A percentile compares a stretch with the other conserved stretches of the same genome.
Conservation (phyloP, 495 filamentous ascomycete species). For the Mytilinidion resinicola region DNA sequence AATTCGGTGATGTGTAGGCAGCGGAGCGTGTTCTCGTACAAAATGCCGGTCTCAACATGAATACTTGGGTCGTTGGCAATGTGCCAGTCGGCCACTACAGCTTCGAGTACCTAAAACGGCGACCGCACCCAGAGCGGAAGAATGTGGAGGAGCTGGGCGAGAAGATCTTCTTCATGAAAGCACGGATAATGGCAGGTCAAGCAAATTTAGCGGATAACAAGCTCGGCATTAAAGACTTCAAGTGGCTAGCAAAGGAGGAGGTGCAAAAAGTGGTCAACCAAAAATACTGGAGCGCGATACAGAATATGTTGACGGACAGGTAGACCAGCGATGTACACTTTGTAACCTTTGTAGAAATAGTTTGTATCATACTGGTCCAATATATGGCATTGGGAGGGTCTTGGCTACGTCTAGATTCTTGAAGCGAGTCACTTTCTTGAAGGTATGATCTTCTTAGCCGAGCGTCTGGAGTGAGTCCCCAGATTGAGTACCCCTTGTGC, state of each 20-base stretch:
- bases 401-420: too few species aligned
- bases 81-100: slow-evolving; percentile 79
- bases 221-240: slow-evolving; percentile 70
- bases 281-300: slow-evolving; percentile 65
- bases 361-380: background rate
- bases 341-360: background rate
- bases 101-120: slow-evolving; percentile 40
- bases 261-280: slow-evolving; percentile 54
- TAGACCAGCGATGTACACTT: slow-evolving; percentile 31
- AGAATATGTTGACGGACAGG: slow-evolving; percentile 72
- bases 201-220: slow-evolving; percentile 68
- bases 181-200: slow-evolving; percentile 93
- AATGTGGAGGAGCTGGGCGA: slow-evolving; percentile 44
- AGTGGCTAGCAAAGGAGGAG: slow-evolving; percentile 90
- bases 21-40: slow-evolving; percentile 71
- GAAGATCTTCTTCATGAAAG: slow-evolving; percentile 95
- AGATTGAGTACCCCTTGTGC: too few species aligned
- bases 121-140: slow-evolving; percentile 33
- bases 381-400: too few species aligned
- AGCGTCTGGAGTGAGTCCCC: too few species aligned
- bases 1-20: slow-evolving; percentile 48
- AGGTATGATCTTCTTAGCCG: too few species aligned
- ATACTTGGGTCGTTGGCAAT: slow-evolving; percentile 94
- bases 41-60: slow-evolving; percentile 89
- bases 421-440: too few species aligned